Conservation (phyloP, 2,329 filamentous ascomycete genomes). For the Alternaria gaisen region DNA sequence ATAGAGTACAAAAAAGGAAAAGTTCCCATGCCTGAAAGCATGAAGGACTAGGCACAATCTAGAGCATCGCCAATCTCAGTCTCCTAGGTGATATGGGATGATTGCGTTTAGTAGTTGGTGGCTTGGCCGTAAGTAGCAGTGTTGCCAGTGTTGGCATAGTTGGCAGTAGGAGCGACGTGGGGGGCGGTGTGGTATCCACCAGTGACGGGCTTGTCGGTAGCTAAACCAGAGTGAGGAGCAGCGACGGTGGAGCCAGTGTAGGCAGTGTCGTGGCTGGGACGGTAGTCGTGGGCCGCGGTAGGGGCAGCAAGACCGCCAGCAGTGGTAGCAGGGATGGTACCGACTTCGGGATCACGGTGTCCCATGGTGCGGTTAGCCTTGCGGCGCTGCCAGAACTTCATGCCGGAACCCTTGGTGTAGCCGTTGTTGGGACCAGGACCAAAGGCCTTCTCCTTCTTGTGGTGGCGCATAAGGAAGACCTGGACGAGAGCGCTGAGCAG, state of each 20-base stretch:
- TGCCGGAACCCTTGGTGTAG: constrained; percentile 70
- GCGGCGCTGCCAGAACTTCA: constrained; percentile 57
- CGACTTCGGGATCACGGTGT: constrained; percentile 56
- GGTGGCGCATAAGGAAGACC: constrained; percentile 72
- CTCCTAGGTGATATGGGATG: too few relatives aligned
- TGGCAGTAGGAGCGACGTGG: constrained; percentile 32
- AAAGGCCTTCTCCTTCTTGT: constrained; percentile 77
- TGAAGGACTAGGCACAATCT: not conserved
- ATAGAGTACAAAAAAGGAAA: constrained; percentile 14
- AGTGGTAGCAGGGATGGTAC: constrained; percentile 32
- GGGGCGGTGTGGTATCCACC: constrained; percentile 59
- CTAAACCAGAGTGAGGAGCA: constrained; percentile 47
- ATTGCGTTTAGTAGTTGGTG: constrained; percentile 22
- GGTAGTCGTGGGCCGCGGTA: constrained; percentile 40
- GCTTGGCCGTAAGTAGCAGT: constrained; percentile 47
- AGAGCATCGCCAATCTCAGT: not conserved
- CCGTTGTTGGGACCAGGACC: constrained; percentile 71
- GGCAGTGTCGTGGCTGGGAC: constrained; percentile 60
- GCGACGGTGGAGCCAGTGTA: constrained; percentile 59
- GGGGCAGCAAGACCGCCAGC: constrained; percentile 28
- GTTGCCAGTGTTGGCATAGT: constrained; percentile 37
- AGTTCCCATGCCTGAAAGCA: not conserved
- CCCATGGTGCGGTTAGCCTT: constrained; percentile 44
- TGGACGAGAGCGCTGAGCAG: constrained; percentile 75
- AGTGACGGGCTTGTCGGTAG: constrained; percentile 46